phyloP scores from a whole-genome alignment of 2,329 filamentous ascomycete genomes.

The Arthrinium phaeospermum region DNA sequence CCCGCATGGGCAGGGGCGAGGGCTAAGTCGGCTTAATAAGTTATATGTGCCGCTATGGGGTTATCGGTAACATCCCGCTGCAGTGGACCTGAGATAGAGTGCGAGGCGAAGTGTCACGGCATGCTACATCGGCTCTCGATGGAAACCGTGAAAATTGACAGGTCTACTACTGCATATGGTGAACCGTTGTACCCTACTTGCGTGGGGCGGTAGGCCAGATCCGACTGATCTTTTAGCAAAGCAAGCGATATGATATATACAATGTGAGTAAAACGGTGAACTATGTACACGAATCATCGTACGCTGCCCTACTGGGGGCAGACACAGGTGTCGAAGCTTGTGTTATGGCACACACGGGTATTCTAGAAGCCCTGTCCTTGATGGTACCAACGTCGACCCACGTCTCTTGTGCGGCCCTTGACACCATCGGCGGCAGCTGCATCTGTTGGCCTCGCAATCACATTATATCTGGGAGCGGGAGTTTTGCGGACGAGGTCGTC shows the following conservation, averaged over 20 bases:
- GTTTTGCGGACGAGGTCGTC: background rate
- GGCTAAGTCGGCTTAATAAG: background rate
- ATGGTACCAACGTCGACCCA: conserved; percentile 13
- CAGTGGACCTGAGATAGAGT: background rate
- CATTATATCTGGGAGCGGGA: background rate
- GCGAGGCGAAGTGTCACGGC: background rate
- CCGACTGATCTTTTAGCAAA: background rate
- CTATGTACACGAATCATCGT: background rate
- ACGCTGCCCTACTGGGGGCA: background rate
- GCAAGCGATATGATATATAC: background rate
- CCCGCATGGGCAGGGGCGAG: background rate
- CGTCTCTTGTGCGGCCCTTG: background rate
- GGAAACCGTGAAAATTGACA: background rate
- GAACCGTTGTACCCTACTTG: background rate
- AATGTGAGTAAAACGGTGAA: background rate
- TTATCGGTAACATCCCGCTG: background rate
- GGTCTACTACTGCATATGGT: background rate
- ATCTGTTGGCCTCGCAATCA: background rate
- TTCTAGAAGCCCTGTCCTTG: conserved; percentile 13
- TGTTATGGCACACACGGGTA: background rate
- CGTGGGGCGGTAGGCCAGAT: background rate
- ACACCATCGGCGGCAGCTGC: background rate
- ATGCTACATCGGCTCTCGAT: background rate
- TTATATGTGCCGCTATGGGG: background rate
- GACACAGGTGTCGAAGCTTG: background rate